Evolutionary conservation across 768 basidiomycete species (phyloP), one percentile per base, ranked within the genome.

Genomic region (Ephemerocybe angulata): DNA sequence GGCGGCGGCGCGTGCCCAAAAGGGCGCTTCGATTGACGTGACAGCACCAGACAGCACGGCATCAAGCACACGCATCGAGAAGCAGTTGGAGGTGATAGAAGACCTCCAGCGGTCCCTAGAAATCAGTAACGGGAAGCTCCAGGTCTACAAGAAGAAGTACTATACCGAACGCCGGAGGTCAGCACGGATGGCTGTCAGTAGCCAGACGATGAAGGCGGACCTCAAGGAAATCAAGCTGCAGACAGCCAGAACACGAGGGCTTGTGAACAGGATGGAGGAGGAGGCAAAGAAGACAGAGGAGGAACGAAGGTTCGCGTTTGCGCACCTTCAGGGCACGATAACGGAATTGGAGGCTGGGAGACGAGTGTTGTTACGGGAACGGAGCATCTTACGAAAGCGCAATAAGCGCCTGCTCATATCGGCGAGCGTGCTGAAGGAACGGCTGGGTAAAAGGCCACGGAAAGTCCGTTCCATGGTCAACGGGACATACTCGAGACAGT

Each of bases 401-500:
- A 35, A 8, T 8, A 8, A 35, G 33, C 33, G 33, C 17, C 17
- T 35, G 33, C 33, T 35, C 33, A 8, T 8, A 8, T 8, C 33
- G 33, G 17, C 8, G 17, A 8, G 33, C 33, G 17, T 8, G 25
- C 25, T 46, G 43, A 46, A 46, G 43, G 21, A 46, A 28, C 19
- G 27, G 21, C 11, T 46, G 8, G 6, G 25, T 15, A 58, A 46
- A 42, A 42, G 21, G 8, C 40, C 40, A 21, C 40, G 40, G 10
- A 42, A 8, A 8, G 10, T 15, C 21, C 4, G 25, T 4, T 24
- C 22, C 21, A 24, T 27, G 4, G 5, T 10, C 21, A 46, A 27
- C 21, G 43, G 62, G 3, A 33, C 41, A 6, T 66, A 66, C 42
- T 61, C 61, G 3, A 27, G n/a, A 3, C 31, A 62, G 19, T 62